Evolutionary conservation across 345 rosid species (phyloP), one percentile per base, ranked within the genome.

Genomic region (Euphorbia pulcherrima): DNA sequence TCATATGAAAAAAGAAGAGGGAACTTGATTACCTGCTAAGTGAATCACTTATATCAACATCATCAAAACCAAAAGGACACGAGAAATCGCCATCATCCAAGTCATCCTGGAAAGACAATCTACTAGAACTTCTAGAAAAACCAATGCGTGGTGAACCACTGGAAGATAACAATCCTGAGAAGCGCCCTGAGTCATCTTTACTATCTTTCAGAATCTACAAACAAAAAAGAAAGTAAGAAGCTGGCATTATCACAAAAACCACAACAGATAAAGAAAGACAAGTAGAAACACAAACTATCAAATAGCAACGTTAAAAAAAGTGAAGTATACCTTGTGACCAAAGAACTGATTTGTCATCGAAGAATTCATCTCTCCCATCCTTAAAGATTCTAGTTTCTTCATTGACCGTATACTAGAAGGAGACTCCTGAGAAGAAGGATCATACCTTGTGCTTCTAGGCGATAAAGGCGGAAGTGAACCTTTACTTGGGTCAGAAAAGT

Each of bases 61-160:
- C 97, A 78, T 92, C 98, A 58, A 88, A 87, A 72, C 82, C 96
- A 56, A 92, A 90, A 71, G 97, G 96, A 79, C 97, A 87, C 30
- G 97, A 83, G 74, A 88, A 92, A 55, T 87, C 98, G 68, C 83
- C 77, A 75, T 88, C 92, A 74, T 90, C 97, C 58, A 76, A 51
- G 71, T 90, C 95, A 69, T 92, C 95, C 71, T 78, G 93, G 64
- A 85, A 87, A 68, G 98, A 92, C 46, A 90, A 80, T 80, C 92
- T 82, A 82, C 96, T 87, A 40, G 98, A 88, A 80, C 89, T 87
- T 70, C 87, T 78, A 72, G 98, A 92, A 80, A 85, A 85, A 73
- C 89, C 96, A 65, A 84, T 58, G 44, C 87, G 84, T 41, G 95
- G 91, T 33, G 97, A 90, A 69, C 87, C 95, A 67, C 96, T 88